These are phyloP conservation scores for Suillus plorans DNA, from an alignment of 768 basidiomycete species.

Conservation along the genomic window DNA sequence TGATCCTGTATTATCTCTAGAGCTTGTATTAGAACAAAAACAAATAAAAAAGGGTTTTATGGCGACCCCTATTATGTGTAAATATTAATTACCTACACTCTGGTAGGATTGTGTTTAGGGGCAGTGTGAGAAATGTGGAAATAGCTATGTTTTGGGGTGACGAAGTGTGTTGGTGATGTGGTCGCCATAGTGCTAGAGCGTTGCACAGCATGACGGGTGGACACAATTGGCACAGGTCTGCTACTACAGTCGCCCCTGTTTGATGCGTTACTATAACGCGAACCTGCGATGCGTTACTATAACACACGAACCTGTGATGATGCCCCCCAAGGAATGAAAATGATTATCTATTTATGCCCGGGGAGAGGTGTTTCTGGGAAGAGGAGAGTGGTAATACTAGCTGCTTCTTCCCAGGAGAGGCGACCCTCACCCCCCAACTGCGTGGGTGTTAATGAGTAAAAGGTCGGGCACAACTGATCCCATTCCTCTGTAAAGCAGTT, in stretches of 20 bases:
- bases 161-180: too few relatives aligned
- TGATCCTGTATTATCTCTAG: background rate
- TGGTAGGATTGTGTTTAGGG: background rate
- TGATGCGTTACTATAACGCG: too few relatives aligned
- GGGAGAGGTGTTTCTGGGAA: slow-evolving; percentile 8
- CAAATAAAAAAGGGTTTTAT: background rate
- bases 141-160: too few relatives aligned
- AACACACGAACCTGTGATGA: too few relatives aligned
- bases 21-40: background rate
- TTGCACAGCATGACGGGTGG: too few relatives aligned
- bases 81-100: background rate
- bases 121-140: background rate
- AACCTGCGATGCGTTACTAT: too few relatives aligned
- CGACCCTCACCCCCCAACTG: slow-evolving; percentile 22
- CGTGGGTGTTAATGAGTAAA: slow-evolving; percentile 14
- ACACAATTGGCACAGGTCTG: too few relatives aligned
- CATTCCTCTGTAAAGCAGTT: slow-evolving; percentile 18
- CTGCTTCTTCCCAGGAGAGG: slow-evolving; percentile 18
- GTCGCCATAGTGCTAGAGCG: too few relatives aligned
- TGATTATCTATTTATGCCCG: background rate
- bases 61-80: background rate
- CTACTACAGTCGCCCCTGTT: too few relatives aligned
- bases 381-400: slow-evolving; percentile 17
- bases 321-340: too few relatives aligned
- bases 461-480: slow-evolving; percentile 26